Conservation (phyloP, 345 rosid species). For the Salix viminalis region DNA sequence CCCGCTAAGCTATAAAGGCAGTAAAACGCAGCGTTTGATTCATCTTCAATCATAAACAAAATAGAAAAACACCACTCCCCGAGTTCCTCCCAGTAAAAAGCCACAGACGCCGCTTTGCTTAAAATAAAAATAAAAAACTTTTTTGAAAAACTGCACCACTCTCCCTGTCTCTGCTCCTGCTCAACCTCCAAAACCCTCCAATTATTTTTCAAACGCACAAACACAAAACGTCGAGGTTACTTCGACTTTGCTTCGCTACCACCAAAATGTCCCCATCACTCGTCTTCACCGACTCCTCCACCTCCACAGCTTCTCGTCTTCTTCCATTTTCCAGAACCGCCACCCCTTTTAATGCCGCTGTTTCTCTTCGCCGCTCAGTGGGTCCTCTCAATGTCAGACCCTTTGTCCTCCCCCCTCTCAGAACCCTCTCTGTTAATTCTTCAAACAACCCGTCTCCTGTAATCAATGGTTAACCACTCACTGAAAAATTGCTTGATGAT, state of each 20-base stretch:
- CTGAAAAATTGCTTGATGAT: background rate
- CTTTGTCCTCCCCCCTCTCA: background rate
- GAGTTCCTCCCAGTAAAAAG: too few relatives aligned
- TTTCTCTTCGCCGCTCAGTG: constrained; percentile 24
- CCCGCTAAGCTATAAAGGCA: too few relatives aligned
- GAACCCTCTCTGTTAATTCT: background rate
- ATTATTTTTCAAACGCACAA: background rate
- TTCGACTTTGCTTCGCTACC: background rate
- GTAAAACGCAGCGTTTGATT: too few relatives aligned
- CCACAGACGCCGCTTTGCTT: too few relatives aligned
- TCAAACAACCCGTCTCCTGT: background rate
- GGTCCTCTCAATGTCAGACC: constrained; percentile 18
- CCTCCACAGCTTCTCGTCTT: constrained; percentile 38
- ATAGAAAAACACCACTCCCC: too few relatives aligned
- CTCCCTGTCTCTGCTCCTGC: background rate
- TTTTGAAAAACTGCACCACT: too few relatives aligned
- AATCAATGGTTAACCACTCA: background rate
- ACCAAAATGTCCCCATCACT: constrained; percentile 34
- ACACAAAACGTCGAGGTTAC: constrained; percentile 12
- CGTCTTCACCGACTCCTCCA: constrained; percentile 40
- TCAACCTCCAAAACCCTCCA: background rate
- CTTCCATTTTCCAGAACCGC: constrained; percentile 30
- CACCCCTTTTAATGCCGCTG: background rate
- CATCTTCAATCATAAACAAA: too few relatives aligned
- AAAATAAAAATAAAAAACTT: too few relatives aligned